Evolutionary conservation across 768 basidiomycete genomes (phyloP).

Genomic region (Harrya chromipes): DNA sequence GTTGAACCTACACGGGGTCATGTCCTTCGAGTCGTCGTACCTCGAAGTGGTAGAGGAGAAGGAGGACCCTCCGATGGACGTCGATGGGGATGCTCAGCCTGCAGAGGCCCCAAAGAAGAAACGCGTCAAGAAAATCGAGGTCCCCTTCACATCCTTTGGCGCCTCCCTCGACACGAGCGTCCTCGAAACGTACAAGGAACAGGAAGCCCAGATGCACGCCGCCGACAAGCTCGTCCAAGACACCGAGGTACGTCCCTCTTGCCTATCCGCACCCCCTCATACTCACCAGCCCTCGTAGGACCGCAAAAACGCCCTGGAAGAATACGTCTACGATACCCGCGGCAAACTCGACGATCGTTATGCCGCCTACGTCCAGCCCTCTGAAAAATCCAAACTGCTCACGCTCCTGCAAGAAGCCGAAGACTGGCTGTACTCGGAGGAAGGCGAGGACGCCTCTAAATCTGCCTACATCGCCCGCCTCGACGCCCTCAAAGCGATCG

Average conservation of each 20-base stretch:
- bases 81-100: conserved; percentile 49
- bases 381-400: conserved; percentile 78
- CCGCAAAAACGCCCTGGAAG: conserved; percentile 97
- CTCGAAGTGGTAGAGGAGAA: conserved; percentile 78
- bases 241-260: conserved; percentile 70
- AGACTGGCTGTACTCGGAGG: conserved; percentile 97
- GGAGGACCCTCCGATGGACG: conserved; percentile 75
- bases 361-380: conserved; percentile 64
- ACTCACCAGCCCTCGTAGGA: conserved; percentile 48
- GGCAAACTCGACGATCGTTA: conserved; percentile 90
- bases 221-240: conserved; percentile 96
- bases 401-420: conserved; percentile 73
- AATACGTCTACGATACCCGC: conserved; percentile 96
- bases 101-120: conserved; percentile 66
- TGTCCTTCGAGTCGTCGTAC: conserved; percentile 86
- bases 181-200: conserved; percentile 69
- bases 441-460: conserved; percentile 93
- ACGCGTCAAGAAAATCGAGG: conserved; percentile 79
- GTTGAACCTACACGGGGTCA: conserved; percentile 79
- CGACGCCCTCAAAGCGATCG: conserved; percentile 78
- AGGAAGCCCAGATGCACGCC: conserved; percentile 85
- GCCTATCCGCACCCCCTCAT: neutral
- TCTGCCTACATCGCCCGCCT: conserved; percentile 88
- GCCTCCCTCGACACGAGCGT: conserved; percentile 60
- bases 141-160: conserved; percentile 66